Evolutionary conservation across 345 rosid species (phyloP).

Genomic region (Linum lewisii): DNA sequence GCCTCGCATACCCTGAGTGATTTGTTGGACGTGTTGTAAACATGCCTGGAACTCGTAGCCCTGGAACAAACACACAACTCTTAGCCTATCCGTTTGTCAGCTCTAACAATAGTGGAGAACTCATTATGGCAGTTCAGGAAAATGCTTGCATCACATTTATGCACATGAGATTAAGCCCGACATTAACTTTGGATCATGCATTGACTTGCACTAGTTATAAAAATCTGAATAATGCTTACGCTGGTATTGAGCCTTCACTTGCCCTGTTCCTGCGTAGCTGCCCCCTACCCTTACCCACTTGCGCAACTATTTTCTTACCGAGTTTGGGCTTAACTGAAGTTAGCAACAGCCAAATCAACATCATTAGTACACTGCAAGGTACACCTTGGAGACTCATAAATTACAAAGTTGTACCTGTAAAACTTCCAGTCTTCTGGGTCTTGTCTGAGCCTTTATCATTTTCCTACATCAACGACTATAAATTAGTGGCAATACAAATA

Average conservation of each 20-base stretch:
- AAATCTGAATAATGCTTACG: not conserved
- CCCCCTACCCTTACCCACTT: not conserved
- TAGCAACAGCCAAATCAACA: not conserved
- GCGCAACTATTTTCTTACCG: not conserved
- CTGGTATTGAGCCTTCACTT: not conserved
- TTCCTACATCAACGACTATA: not conserved
- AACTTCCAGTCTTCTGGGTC: not conserved
- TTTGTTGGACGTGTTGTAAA: conserved; percentile 27
- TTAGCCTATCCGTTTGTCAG: not conserved
- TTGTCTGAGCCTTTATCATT: not conserved
- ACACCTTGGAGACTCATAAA: too few species aligned
- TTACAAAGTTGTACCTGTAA: not conserved
- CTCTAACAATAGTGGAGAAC: not conserved
- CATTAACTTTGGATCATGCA: not conserved
- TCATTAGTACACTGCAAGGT: too few species aligned
- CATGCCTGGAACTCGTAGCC: conserved; percentile 20
- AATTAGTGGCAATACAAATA: too few species aligned
- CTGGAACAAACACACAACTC: conserved; percentile 19
- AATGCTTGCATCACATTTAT: not conserved
- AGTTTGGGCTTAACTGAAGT: not conserved
- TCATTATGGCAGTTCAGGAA: not conserved
- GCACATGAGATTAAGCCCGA: not conserved
- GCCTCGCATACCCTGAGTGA: conserved; percentile 36
- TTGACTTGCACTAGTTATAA: not conserved
- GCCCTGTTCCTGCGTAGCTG: not conserved